These are phyloP conservation scores for Trametes cubensis DNA, from an alignment of 768 basidiomycete genomes.

Conservation along the genomic window DNA sequence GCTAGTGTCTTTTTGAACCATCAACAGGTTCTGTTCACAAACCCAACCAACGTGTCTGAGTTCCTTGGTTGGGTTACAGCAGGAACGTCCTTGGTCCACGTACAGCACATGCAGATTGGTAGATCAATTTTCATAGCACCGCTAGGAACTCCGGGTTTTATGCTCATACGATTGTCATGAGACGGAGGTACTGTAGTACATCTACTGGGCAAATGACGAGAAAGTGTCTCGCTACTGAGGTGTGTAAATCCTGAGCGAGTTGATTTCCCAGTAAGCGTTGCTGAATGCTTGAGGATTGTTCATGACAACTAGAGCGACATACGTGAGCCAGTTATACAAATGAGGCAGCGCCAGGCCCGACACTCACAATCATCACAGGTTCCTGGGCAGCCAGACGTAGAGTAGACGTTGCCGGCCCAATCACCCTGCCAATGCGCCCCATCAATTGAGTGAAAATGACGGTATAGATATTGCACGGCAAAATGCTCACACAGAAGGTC, in stretches of 20 bases:
- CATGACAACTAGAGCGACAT: slow-evolving; percentile 49
- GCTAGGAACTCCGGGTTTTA: no score
- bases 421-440: slow-evolving; percentile 46
- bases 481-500: slow-evolving; percentile 59
- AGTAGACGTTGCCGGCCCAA: slow-evolving; percentile 51
- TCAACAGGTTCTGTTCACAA: no score
- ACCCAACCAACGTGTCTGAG: no score
- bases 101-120: no score
- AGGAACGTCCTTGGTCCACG: no score
- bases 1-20: slow-evolving; percentile 41
- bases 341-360: neutral
- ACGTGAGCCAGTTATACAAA: neutral
- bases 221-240: slow-evolving; percentile 5
- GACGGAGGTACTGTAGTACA: no score
- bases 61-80: neutral
- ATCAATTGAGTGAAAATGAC: neutral
- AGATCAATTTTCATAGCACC: no score
- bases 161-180: no score
- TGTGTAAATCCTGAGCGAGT: slow-evolving; percentile 59
- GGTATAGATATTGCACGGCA: neutral
- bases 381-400: slow-evolving; percentile 44
- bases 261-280: slow-evolving; percentile 73
- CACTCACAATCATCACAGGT: slow-evolving; percentile 52
- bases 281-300: slow-evolving; percentile 59
- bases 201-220: neutral